Evolutionary conservation across 306 rosid species (phyloP).

Genomic region (Medicago lupulina): DNA sequence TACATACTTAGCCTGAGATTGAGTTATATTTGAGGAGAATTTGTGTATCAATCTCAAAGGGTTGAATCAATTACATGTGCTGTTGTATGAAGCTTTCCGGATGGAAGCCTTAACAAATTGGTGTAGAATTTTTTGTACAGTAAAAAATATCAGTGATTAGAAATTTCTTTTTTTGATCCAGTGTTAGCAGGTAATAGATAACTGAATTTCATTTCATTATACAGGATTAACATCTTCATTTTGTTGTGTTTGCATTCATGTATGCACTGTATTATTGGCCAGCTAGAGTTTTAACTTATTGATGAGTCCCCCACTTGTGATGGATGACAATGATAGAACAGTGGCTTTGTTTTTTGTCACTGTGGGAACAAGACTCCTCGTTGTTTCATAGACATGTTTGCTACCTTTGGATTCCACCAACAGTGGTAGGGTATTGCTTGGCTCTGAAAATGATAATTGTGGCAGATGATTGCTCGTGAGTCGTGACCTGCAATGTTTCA

Average conservation of each 20-base stretch:
- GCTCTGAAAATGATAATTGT: slow-evolving; percentile 22
- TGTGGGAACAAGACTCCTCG: slow-evolving; percentile 38
- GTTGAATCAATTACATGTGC: slow-evolving; percentile 52
- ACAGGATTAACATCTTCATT: slow-evolving; percentile 7
- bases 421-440: slow-evolving; percentile 43
- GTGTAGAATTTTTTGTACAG: slow-evolving; percentile 68
- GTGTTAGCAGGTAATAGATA: slow-evolving; percentile 28
- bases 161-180: slow-evolving; percentile 34
- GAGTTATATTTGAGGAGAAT: slow-evolving; percentile 51
- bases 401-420: slow-evolving; percentile 39
- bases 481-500: slow-evolving; percentile 25
- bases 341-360: slow-evolving; percentile 47
- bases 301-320: slow-evolving; percentile 41
- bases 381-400: slow-evolving; percentile 44
- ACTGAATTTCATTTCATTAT: slow-evolving; percentile 12
- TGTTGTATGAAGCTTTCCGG: slow-evolving; percentile 52
- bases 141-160: slow-evolving; percentile 45
- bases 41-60: slow-evolving; percentile 60
- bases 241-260: slow-evolving; percentile 30
- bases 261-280: slow-evolving; percentile 42
- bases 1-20: slow-evolving; percentile 43
- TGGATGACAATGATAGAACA: slow-evolving; percentile 50
- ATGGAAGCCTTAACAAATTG: slow-evolving; percentile 46
- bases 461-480: slow-evolving; percentile 31
- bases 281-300: slow-evolving; percentile 42